A percentile compares a stretch with the other conserved stretches of the same genome.
Evolutionary conservation across 2,329 filamentous ascomycete genomes (phyloP).

Genomic region (Epichloe gansuensis): DNA sequence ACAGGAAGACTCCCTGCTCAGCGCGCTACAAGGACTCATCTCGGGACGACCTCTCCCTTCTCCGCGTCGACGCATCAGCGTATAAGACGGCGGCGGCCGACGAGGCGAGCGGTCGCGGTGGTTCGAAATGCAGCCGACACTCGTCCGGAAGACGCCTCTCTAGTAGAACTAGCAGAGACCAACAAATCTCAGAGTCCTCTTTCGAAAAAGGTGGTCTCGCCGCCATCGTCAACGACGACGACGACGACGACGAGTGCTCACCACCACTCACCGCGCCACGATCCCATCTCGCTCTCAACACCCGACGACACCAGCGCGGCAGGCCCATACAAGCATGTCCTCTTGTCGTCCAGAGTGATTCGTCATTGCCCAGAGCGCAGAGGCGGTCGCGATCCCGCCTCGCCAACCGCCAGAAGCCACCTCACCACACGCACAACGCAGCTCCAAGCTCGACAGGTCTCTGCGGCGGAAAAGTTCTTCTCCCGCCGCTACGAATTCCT

Average conservation of each 20-base stretch:
- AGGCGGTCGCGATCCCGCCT: neutral
- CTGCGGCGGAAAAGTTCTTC: conserved; percentile 21
- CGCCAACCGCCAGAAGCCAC: neutral
- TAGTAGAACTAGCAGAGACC: neutral
- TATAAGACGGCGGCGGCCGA: conserved; percentile 2
- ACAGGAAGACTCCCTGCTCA: neutral
- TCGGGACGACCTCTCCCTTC: neutral
- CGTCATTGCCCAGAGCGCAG: conserved; percentile 1
- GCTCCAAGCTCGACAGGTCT: conserved; percentile 14
- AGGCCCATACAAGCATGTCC: conserved; percentile 6
- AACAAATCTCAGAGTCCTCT: no score
- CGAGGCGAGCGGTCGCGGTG: neutral
- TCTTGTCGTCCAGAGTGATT: conserved; percentile 9
- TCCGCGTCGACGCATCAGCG: conserved; percentile 4
- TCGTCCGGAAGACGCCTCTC: neutral
- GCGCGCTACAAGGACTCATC: neutral
- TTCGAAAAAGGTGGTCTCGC: no score
- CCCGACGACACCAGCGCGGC: neutral
- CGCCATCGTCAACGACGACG: no score
- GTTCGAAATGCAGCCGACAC: no score
- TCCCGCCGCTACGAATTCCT: conserved; percentile 25
- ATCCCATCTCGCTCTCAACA: neutral
- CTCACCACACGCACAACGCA: conserved; percentile 7
- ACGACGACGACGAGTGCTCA: neutral
- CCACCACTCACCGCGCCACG: neutral